Conservation (phyloP, 192 early-diverging fungal species). For the Rhizoclosmatium globosum region DNA sequence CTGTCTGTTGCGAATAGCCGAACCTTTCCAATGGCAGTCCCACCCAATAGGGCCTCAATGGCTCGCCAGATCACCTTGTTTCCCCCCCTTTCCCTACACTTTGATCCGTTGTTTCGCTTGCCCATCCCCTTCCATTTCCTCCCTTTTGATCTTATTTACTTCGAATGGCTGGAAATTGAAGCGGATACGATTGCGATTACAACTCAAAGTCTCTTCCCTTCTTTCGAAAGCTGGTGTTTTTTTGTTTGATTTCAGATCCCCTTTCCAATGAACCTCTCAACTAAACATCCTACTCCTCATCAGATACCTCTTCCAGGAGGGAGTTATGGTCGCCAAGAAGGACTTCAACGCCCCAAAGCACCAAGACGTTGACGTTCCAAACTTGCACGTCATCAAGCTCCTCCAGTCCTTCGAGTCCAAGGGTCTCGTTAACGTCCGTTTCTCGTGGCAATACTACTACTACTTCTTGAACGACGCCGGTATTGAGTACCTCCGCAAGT, state of each 20-base stretch:
- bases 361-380: conserved; percentile 95
- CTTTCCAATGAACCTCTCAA: too few relatives aligned
- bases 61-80: background rate
- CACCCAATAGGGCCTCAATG: conserved; percentile 24
- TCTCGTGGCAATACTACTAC: conserved; percentile 99
- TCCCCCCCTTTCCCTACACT: background rate
- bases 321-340: conserved; percentile 99
- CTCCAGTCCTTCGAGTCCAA: conserved; percentile 95
- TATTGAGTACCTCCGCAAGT: conserved; percentile 95
- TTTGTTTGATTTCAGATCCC: too few relatives aligned
- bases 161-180: too few relatives aligned
- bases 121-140: background rate
- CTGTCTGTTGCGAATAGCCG: background rate
- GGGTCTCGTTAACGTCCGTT: conserved; percentile 93
- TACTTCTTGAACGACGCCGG: conserved; percentile 98
- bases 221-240: too few relatives aligned
- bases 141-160: background rate
- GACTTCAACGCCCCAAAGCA: conserved; percentile 97
- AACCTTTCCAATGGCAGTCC: background rate
- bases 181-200: too few relatives aligned
- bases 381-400: conserved; percentile 99
- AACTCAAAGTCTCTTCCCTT: too few relatives aligned
- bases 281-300: too few relatives aligned
- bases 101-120: background rate
- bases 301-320: conserved; percentile 71